phyloP scores from a whole-genome alignment of 2,329 filamentous ascomycete species.

The Colletotrichum lindemuthianum region DNA sequence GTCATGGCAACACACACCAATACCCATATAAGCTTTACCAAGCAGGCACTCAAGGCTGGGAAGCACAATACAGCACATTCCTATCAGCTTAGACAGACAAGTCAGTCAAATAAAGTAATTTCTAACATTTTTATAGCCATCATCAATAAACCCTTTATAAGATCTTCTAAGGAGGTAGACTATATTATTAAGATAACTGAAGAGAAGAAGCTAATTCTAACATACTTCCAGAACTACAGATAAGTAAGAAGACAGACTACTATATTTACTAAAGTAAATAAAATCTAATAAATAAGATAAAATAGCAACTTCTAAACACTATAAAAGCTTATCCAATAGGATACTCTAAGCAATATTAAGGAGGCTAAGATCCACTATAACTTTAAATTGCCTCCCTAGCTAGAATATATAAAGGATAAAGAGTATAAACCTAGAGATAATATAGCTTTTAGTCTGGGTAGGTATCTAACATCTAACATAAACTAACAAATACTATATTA shows the following conservation, averaged over 20 bases:
- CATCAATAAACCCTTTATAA: slow-evolving; percentile 74
- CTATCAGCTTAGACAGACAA: too few species aligned
- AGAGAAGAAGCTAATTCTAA: slow-evolving; percentile 56
- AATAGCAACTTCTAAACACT: slow-evolving; percentile 73
- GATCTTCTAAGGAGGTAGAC: slow-evolving; percentile 65
- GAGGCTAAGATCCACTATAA: slow-evolving; percentile 77
- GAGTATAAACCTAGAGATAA: slow-evolving; percentile 51
- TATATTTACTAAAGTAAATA: fast-evolving
- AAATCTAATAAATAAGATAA: neutral
- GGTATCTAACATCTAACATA: neutral
- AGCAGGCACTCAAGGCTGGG: slow-evolving; percentile 64
- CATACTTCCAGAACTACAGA: slow-evolving; percentile 59
- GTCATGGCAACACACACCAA: slow-evolving; percentile 66
- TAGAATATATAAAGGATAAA: slow-evolving; percentile 44
- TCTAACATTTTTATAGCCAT: slow-evolving; percentile 53
- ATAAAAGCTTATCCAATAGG: slow-evolving; percentile 61
- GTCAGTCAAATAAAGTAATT: neutral
- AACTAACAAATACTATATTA: neutral
- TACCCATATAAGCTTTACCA: slow-evolving; percentile 63
- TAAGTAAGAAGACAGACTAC: slow-evolving; percentile 1
- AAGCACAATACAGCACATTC: slow-evolving; percentile 59
- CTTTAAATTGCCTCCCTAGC: slow-evolving; percentile 55
- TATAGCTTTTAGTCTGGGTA: slow-evolving; percentile 54
- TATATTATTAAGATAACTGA: slow-evolving; percentile 61
- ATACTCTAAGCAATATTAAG: slow-evolving; percentile 66